Percentiles rank a stretch among this genome's conserved stretches.
Evolutionary conservation across 192 early-diverging fungal species (phyloP).

Genomic region (Dimargaris cristalligena): DNA sequence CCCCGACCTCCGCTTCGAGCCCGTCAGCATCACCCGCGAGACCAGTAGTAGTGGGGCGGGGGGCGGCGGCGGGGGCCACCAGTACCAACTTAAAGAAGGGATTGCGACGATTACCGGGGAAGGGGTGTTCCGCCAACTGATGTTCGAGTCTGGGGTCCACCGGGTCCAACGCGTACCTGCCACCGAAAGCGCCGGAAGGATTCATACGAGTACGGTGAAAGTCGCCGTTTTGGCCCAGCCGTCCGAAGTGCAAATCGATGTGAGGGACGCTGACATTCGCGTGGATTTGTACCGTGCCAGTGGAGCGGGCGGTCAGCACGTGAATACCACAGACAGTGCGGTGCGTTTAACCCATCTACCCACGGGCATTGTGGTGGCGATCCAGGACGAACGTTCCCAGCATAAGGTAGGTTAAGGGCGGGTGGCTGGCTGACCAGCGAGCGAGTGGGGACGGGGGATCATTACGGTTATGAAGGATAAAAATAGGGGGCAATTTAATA

Average conservation of each 20-base stretch:
- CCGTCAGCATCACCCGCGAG: constrained; percentile 22
- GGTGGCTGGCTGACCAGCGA: too few species aligned
- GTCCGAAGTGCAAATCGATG: constrained; percentile 47
- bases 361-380: constrained; percentile 68
- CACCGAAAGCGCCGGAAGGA: constrained; percentile 57
- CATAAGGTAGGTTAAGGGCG: constrained; percentile 34
- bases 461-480: too few species aligned
- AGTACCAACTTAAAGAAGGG: constrained; percentile 30
- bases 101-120: constrained; percentile 45
- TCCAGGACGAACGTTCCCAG: constrained; percentile 90
- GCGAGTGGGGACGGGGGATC: too few species aligned
- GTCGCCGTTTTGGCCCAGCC: constrained; percentile 66
- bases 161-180: constrained; percentile 67
- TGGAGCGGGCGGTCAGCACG: constrained; percentile 83
- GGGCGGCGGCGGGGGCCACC: too few species aligned
- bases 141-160: constrained; percentile 70
- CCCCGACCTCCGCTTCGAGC: constrained; percentile 50
- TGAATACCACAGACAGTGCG: constrained; percentile 89
- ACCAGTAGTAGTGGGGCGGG: constrained; percentile 11
- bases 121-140: constrained; percentile 54
- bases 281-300: constrained; percentile 59
- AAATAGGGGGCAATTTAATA: too few species aligned
- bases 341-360: constrained; percentile 87
- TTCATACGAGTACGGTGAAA: constrained; percentile 62
- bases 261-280: constrained; percentile 45